phyloP scores from a whole-genome alignment of 805 yeast species.

The Saccharomycopsis sp. region DNA sequence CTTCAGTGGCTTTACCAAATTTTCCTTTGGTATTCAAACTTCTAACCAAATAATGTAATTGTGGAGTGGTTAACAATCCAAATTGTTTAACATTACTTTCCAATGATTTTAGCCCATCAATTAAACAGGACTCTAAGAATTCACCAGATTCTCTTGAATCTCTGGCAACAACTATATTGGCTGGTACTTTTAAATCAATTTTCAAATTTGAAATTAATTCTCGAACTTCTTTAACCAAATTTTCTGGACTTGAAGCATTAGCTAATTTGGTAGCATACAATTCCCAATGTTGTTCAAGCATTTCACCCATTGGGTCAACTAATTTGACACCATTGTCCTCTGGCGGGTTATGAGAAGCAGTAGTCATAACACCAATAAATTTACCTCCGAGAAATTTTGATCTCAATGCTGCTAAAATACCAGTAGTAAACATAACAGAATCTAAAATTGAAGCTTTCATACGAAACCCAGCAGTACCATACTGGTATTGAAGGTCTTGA shows the following conservation, averaged over 20 bases:
- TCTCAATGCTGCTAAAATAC: conserved; percentile 74
- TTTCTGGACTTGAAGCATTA: conserved; percentile 47
- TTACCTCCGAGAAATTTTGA: conserved; percentile 64
- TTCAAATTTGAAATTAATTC: conserved; percentile 34
- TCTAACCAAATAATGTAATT: conserved; percentile 81
- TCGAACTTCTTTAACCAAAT: conserved; percentile 35
- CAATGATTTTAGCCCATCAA: conserved; percentile 51
- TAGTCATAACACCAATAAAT: conserved; percentile 91
- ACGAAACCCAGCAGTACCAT: conserved; percentile 98
- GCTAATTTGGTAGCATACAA: conserved; percentile 71
- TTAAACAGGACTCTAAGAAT: conserved; percentile 47
- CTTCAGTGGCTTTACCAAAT: conserved; percentile 58
- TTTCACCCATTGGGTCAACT: conserved; percentile 90
- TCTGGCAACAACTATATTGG: conserved; percentile 62
- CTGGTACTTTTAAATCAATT: conserved; percentile 39
- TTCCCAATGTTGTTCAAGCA: conserved; percentile 86
- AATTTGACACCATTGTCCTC: conserved; percentile 86
- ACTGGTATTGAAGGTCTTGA: conserved; percentile 40
- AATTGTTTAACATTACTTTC: conserved; percentile 44
- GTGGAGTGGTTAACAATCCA: conserved; percentile 86
- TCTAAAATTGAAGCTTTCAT: conserved; percentile 63
- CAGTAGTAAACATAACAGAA: conserved; percentile 77
- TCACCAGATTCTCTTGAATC: conserved; percentile 89
- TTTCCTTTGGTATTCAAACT: conserved; percentile 51
- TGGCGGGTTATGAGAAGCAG: conserved; percentile 94